Conservation (phyloP, 2,329 filamentous ascomycete genomes). For the Metarhizium guizhouense region DNA sequence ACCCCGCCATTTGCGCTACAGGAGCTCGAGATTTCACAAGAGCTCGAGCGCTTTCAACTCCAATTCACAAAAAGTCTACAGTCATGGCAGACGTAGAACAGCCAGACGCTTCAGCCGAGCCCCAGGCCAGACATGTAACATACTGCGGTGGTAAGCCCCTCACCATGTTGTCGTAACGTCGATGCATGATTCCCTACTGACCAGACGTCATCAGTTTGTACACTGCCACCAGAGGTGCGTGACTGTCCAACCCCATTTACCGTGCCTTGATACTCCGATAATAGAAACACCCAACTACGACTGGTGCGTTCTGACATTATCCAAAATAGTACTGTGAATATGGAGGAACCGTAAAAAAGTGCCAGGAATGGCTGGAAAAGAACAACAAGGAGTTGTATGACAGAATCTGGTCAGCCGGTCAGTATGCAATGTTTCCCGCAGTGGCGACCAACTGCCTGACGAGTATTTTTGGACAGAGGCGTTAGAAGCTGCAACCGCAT, state of each 20-base stretch:
- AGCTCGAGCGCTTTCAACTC: background rate
- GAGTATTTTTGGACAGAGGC: constrained; percentile 46
- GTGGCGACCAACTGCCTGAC: background rate
- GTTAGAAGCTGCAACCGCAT: constrained; percentile 72
- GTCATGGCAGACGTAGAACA: constrained; percentile 47
- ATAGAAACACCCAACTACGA: background rate
- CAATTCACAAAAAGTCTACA: constrained; percentile 13
- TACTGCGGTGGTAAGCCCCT: constrained; percentile 49
- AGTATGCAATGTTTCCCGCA: constrained; percentile 11
- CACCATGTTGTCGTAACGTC: background rate
- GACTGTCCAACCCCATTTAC: background rate
- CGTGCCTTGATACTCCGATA: background rate
- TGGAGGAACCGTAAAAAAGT: constrained; percentile 92
- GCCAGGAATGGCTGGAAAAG: constrained; percentile 86
- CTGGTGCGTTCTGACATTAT: background rate
- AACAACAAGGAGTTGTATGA: constrained; percentile 66
- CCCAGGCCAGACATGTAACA: constrained; percentile 40
- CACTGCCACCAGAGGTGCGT: constrained; percentile 55
- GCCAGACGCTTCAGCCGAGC: constrained; percentile 33
- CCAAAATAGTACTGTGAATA: constrained; percentile 85
- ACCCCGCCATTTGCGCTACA: constrained; percentile 23
- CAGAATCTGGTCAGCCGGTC: constrained; percentile 80
- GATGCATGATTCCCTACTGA: constrained; percentile 11
- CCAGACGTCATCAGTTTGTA: constrained; percentile 41
- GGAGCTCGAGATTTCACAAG: constrained; percentile 19